phyloP scores from a whole-genome alignment of 768 basidiomycete species.

The Pleurotus djamor region DNA sequence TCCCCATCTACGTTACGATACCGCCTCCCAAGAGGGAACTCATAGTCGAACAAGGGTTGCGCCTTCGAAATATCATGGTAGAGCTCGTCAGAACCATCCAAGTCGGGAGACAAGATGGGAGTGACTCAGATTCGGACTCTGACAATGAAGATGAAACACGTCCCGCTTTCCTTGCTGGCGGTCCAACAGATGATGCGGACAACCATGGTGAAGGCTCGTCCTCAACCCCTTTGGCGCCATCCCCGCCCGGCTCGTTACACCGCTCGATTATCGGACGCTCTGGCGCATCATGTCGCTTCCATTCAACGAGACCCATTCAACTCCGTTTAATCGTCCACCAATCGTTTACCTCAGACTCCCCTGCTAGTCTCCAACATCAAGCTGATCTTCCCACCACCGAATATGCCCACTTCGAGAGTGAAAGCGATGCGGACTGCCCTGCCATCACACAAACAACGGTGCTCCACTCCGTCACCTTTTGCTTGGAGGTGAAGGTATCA shows the following conservation, averaged over 20 bases:
- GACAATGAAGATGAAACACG: slow-evolving; percentile 13
- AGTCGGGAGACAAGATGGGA: slow-evolving; percentile 41
- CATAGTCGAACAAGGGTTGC: slow-evolving; percentile 66
- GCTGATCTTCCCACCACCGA: slow-evolving; percentile 39
- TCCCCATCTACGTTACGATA: slow-evolving; percentile 79
- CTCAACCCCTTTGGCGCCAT: slow-evolving; percentile 36
- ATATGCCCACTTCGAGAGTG: slow-evolving; percentile 48
- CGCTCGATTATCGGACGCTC: slow-evolving; percentile 72
- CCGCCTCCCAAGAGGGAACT: slow-evolving; percentile 71
- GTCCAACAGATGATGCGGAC: slow-evolving; percentile 9
- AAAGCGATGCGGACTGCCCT: slow-evolving; percentile 63
- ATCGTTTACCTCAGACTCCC: slow-evolving; percentile 45
- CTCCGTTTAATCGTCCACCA: slow-evolving; percentile 82
- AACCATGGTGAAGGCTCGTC: slow-evolving; percentile 27
- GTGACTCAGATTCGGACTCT: slow-evolving; percentile 27
- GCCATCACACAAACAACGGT: slow-evolving; percentile 81
- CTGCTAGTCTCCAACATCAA: slow-evolving; percentile 33
- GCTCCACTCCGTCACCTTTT: slow-evolving; percentile 81
- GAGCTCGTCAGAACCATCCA: slow-evolving; percentile 73
- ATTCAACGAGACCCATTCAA: slow-evolving; percentile 68
- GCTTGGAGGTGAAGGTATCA: slow-evolving; percentile 68
- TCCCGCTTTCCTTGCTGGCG: neutral
- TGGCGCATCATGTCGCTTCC: slow-evolving; percentile 91
- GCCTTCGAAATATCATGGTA: slow-evolving; percentile 77
- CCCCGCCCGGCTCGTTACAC: slow-evolving; percentile 39